Conservation (phyloP, 2,329 filamentous ascomycete species). For the Sporothrix curviconia region DNA sequence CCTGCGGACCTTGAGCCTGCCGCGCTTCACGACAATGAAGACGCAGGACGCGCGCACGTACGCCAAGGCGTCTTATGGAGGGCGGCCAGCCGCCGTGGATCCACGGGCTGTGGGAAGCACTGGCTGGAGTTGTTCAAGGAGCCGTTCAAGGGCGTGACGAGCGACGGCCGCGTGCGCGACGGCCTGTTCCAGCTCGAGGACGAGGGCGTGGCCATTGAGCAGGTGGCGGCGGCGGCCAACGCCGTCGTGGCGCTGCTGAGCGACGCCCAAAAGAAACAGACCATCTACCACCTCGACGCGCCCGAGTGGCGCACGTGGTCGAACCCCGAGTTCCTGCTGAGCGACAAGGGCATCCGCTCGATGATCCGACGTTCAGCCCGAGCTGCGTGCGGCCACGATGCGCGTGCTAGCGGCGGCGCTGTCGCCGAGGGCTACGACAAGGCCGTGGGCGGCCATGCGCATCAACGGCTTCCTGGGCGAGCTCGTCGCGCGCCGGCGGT, state of each 20-base stretch:
- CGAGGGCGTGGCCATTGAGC: constrained; percentile 53
- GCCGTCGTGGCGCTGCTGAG: constrained; percentile 40
- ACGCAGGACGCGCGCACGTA: constrained; percentile 58
- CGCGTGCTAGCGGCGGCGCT: constrained; percentile 51
- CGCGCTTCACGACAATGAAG: constrained; percentile 57
- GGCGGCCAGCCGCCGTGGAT: constrained; percentile 60
- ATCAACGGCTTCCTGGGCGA: constrained; percentile 71
- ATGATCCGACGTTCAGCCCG: constrained; percentile 41
- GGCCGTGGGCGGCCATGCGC: constrained; percentile 61
- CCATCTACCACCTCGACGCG: constrained; percentile 59
- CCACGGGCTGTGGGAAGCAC: constrained; percentile 51
- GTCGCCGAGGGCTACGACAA: constrained; percentile 65
- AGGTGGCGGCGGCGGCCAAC: constrained; percentile 48
- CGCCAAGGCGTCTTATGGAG: constrained; percentile 52
- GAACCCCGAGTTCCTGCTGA: constrained; percentile 68
- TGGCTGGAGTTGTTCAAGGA: constrained; percentile 55
- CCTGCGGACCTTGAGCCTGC: constrained; percentile 54
- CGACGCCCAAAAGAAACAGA: constrained; percentile 39
- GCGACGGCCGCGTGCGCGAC: constrained; percentile 37
- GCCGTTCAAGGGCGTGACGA: constrained; percentile 65
- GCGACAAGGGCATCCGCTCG: constrained; percentile 61
- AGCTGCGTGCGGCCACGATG: constrained; percentile 43
- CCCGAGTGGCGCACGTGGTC: constrained; percentile 64
- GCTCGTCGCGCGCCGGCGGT: constrained; percentile 53
- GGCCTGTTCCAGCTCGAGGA: constrained; percentile 41